Evolutionary conservation across 352 stramenopile species (phyloP).

Genomic region (Globisporangium takayamanum): DNA sequence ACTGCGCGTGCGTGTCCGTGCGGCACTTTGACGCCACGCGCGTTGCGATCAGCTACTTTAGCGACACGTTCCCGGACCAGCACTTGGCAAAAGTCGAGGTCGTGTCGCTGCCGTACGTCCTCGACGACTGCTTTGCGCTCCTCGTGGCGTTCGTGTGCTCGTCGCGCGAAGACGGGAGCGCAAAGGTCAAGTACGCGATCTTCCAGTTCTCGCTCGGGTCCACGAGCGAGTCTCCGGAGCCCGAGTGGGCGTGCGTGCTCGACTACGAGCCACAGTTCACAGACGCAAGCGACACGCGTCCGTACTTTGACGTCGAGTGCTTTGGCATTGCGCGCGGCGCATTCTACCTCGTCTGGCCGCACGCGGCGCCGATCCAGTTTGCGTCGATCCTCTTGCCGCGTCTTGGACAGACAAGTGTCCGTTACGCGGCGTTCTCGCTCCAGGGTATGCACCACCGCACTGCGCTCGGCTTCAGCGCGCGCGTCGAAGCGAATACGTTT

Average conservation of each 20-base stretch:
- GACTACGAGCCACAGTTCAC: conserved; percentile 62
- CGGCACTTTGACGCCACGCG: conserved; percentile 58
- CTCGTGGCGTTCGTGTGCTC: conserved; percentile 68
- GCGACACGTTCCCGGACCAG: conserved; percentile 48
- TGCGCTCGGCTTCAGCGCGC: conserved; percentile 48
- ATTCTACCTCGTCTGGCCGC: conserved; percentile 68
- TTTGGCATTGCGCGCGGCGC: conserved; percentile 48
- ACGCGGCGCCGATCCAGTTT: conserved; percentile 52
- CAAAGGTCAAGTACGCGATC: conserved; percentile 58
- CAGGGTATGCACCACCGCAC: conserved; percentile 48
- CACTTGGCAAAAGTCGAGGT: conserved; percentile 60
- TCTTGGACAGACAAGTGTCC: conserved; percentile 39
- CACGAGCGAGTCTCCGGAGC: conserved; percentile 22
- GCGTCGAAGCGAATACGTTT: conserved; percentile 43
- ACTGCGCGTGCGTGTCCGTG: conserved; percentile 46
- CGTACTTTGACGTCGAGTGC: conserved; percentile 57
- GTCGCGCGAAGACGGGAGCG: conserved; percentile 25
- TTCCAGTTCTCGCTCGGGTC: conserved; percentile 54
- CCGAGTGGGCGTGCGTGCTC: conserved; percentile 55
- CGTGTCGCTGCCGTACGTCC: conserved; percentile 60
- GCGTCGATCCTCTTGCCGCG: conserved; percentile 54
- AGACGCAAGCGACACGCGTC: conserved; percentile 22
- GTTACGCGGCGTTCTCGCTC: conserved; percentile 52
- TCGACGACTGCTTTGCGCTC: conserved; percentile 45
- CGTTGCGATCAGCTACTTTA: conserved; percentile 65